phyloP scores from a whole-genome alignment of 139 green algal species.

The Tetratostichococcus sp. region DNA sequence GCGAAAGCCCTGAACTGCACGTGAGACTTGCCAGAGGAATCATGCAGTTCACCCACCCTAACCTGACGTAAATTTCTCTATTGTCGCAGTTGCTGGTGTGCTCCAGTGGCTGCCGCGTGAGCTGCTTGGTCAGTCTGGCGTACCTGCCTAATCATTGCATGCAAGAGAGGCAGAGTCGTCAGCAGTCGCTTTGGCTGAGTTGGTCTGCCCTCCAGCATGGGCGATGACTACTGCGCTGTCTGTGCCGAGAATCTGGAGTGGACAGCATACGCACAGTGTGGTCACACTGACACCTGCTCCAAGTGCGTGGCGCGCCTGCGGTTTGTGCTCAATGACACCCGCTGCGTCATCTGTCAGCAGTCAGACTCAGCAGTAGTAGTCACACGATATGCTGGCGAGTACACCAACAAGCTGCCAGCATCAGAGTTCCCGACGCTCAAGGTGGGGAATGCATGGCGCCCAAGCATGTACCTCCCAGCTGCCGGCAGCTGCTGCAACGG shows the following conservation, averaged over 20 bases:
- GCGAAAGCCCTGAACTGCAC: too few relatives aligned
- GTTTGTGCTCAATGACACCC: slow-evolving; percentile 76
- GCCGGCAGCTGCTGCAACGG: not conserved
- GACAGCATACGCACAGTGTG: slow-evolving; percentile 72
- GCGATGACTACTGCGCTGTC: slow-evolving; percentile 57
- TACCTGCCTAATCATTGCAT: too few relatives aligned
- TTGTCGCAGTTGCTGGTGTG: too few relatives aligned
- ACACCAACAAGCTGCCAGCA: slow-evolving; percentile 50
- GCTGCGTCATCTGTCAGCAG: slow-evolving; percentile 85
- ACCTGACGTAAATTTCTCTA: too few relatives aligned
- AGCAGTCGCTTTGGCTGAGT: too few relatives aligned
- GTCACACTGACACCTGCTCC: slow-evolving; percentile 87
- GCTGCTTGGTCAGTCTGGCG: too few relatives aligned
- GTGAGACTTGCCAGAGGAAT: too few relatives aligned
- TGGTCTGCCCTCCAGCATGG: too few relatives aligned
- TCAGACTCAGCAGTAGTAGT: slow-evolving; percentile 53
- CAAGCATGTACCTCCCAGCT: not conserved
- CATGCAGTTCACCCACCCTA: too few relatives aligned
- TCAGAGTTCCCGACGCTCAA: slow-evolving; percentile 55
- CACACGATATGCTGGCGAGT: slow-evolving; percentile 72
- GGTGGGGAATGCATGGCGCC: slow-evolving; percentile 29
- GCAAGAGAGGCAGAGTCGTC: too few relatives aligned
- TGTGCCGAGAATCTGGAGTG: slow-evolving; percentile 86
- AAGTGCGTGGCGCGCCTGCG: slow-evolving; percentile 75
- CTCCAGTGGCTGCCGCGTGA: too few relatives aligned